Conservation (phyloP, 202 grass and related monocot genomes). For the Zizania palustris region DNA sequence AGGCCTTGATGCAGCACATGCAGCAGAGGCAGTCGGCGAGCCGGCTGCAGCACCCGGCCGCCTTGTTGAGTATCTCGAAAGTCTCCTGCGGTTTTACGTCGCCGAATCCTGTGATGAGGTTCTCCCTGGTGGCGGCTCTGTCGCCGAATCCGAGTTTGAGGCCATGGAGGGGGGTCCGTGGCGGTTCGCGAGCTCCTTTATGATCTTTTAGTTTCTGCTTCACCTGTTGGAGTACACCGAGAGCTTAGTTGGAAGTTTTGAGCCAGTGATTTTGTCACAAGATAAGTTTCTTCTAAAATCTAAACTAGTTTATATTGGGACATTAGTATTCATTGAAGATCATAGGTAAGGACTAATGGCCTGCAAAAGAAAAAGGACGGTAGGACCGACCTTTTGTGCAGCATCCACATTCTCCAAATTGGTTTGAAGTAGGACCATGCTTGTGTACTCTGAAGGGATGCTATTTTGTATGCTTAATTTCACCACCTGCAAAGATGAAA, state of each 20-base stretch:
- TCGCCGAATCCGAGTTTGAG: slow-evolving; percentile 73
- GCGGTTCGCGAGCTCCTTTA: slow-evolving; percentile 32
- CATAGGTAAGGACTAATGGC: background rate
- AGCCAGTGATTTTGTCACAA: background rate
- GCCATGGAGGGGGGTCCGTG: slow-evolving; percentile 37
- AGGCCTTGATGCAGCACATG: slow-evolving; percentile 76
- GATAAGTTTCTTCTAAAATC: background rate
- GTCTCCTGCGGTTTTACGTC: slow-evolving; percentile 49
- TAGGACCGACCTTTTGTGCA: slow-evolving; percentile 55
- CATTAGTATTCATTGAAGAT: background rate
- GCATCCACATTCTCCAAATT: slow-evolving; percentile 48
- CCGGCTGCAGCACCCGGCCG: slow-evolving; percentile 61
- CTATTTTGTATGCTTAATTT: slow-evolving; percentile 75
- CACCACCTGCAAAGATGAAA: slow-evolving; percentile 51
- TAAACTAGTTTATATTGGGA: background rate
- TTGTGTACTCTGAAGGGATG: slow-evolving; percentile 78
- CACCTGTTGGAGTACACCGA: slow-evolving; percentile 35
- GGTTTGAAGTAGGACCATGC: slow-evolving; percentile 60
- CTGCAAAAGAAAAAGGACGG: background rate
- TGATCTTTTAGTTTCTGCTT: slow-evolving; percentile 45
- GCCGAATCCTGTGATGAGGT: slow-evolving; percentile 47
- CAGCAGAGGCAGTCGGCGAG: slow-evolving; percentile 69
- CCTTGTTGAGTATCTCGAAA: slow-evolving; percentile 51
- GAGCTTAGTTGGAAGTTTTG: slow-evolving; percentile 1
- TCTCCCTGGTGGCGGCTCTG: slow-evolving; percentile 65